Base-by-base conservation (phyloP, 805 yeast species). In the Starmerella roubikii region DNA sequence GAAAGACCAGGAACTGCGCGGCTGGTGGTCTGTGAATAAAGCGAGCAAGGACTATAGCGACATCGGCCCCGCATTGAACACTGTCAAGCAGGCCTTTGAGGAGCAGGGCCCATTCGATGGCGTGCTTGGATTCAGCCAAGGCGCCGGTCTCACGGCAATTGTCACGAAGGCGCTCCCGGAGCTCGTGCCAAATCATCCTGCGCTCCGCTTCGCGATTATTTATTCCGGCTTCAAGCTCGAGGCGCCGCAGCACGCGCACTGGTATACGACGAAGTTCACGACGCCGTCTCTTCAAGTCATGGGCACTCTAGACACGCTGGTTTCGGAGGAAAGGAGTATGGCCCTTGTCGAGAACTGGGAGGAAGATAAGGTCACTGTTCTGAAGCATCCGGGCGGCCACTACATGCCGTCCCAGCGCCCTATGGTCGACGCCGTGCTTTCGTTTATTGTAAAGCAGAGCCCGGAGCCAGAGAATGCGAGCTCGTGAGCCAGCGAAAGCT, bases 341-440 rank as follows among this genome's bases (percentile, higher is more conserved):
- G 66, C 67, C 19, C 62, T 91, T 30, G 73, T 69, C 41, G 68
- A 70, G 15, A 59, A 68, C 28, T 72, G 78, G 17, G 64, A 58
- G 22, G 53, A 59, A 16, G 61, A 56, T 10, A 54, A 58, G 19
- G 62, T 80, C 5, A 65, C 59, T 4, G 52, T 63, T 12, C 61
- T 78, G 42, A 78, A 72, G 47, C 98, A 88, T 54, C 96, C 96
- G 9, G 97, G 98, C 44, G 96, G 97, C 1, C 98, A 88, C 55
- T 85, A 80, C 62, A 94, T 88, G 34, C 98, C 97, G 22, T 84
- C 83, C 59, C 78, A 85, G 35, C 81, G 80, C 57, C 72, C 68
- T 40, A 57, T 65, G 36, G 50, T 62, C 12, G 50, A 46, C 10
- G 45, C 52, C 3, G 60, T 62, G 8, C 47, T 50, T 3, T 47